Conservation (phyloP, 2,329 filamentous ascomycete genomes). For the Xylariaceae sp. region DNA sequence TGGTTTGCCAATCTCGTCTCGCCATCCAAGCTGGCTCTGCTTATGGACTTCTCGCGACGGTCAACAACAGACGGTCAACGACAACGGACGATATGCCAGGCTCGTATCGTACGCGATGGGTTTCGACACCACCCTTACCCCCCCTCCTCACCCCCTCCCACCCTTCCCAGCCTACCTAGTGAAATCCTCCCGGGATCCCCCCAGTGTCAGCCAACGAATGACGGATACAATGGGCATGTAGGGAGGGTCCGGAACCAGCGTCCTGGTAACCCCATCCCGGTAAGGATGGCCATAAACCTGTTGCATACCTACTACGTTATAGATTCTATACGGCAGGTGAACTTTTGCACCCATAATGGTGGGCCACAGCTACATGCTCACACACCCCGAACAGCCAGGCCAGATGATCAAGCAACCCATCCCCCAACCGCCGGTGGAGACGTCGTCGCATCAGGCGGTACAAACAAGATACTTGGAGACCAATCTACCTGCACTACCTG, state of each 20-base stretch:
- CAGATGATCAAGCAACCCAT: slow-evolving; percentile 15
- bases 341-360: slow-evolving; percentile 10
- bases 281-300: slow-evolving; percentile 9
- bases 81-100: too few species aligned
- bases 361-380: slow-evolving; percentile 9
- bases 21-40: too few species aligned
- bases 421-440: slow-evolving; percentile 12
- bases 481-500: too few species aligned
- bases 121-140: too few species aligned
- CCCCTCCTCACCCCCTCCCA: too few species aligned
- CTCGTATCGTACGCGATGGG: too few species aligned
- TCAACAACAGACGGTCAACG: too few species aligned
- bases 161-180: too few species aligned
- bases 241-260: slow-evolving; percentile 20
- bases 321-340: slow-evolving; percentile 4
- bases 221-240: not conserved
- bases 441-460: slow-evolving; percentile 3
- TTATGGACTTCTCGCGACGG: too few species aligned
- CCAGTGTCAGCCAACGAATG: slow-evolving; percentile 7
- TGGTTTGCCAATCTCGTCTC: too few species aligned
- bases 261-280: slow-evolving; percentile 19
- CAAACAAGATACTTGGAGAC: not conserved
- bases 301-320: not conserved
- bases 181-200: slow-evolving; percentile 5
- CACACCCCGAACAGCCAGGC: slow-evolving; percentile 14